A percentile compares a stretch with the other conserved stretches of the same genome.
phyloP scores from a whole-genome alignment of 768 basidiomycete species.

The Filobasidium wieringae region DNA sequence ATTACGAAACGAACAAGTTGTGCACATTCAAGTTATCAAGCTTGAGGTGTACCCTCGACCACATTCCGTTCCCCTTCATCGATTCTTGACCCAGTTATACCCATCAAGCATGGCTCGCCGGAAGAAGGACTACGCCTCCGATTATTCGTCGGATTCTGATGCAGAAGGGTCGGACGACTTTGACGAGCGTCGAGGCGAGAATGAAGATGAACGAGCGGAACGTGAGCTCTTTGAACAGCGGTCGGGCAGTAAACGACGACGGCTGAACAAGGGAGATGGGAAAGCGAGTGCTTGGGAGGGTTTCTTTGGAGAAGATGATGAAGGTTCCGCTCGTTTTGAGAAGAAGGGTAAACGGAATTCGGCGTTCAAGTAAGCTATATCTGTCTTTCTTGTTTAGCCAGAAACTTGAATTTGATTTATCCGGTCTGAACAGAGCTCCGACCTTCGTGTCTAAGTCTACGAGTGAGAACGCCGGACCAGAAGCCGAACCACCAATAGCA shows the following conservation, averaged over 20 bases:
- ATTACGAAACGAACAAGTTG: too few relatives aligned
- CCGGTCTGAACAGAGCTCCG: slow-evolving; percentile 23
- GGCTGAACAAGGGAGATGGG: slow-evolving; percentile 13
- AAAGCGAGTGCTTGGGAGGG: slow-evolving; percentile 37
- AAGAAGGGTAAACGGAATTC: slow-evolving; percentile 15
- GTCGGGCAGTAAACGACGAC: background rate
- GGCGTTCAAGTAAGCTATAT: slow-evolving; percentile 7
- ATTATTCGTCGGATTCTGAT: slow-evolving; percentile 46
- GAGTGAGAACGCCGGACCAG: background rate
- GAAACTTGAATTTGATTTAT: too few relatives aligned
- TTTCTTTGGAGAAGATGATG: slow-evolving; percentile 33
- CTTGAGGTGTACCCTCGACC: too few relatives aligned
- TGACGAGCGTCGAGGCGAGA: slow-evolving; percentile 35
- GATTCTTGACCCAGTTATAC: too few relatives aligned
- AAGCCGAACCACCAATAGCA: background rate
- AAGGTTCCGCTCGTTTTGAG: slow-evolving; percentile 20
- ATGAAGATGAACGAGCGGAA: slow-evolving; percentile 57
- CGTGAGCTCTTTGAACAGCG: slow-evolving; percentile 49
- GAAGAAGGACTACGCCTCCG: slow-evolving; percentile 47
- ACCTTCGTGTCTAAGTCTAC: slow-evolving; percentile 25
- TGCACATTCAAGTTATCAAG: too few relatives aligned
- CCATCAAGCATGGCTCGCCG: slow-evolving; percentile 40
- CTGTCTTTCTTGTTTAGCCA: background rate
- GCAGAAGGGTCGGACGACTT: slow-evolving; percentile 45
- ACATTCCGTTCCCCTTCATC: background rate